A percentile compares a stretch with the other conserved stretches of the same genome.
phyloP scores from a whole-genome alignment of 176 grass and related monocot genomes.

The Elaeis guineensis region DNA sequence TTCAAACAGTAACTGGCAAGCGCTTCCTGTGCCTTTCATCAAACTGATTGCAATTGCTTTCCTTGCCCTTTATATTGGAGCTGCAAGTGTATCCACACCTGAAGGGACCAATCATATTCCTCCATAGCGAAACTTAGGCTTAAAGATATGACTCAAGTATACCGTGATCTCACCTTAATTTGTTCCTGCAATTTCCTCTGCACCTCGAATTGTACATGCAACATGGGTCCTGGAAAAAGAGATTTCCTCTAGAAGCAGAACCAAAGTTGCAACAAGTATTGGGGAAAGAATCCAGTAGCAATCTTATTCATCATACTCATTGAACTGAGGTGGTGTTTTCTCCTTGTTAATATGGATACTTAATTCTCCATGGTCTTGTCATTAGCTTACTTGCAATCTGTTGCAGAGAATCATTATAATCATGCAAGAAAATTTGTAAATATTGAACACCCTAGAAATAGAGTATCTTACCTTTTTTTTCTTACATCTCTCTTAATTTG shows the following conservation, averaged over 20 bases:
- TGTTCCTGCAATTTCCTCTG: conserved; percentile 54
- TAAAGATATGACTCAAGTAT: no score
- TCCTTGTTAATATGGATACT: background rate
- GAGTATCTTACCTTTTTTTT: conserved; percentile 14
- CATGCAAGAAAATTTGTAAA: background rate
- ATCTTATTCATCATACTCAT: no score
- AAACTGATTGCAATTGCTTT: conserved; percentile 72
- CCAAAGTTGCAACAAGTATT: background rate
- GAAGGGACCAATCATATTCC: background rate
- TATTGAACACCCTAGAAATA: background rate
- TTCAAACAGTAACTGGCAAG: conserved; percentile 28
- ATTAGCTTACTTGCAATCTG: background rate
- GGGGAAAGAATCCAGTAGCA: background rate
- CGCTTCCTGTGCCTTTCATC: conserved; percentile 48
- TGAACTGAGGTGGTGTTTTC: conserved; percentile 12
- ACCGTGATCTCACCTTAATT: conserved; percentile 41
- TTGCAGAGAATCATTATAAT: no score
- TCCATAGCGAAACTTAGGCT: no score
- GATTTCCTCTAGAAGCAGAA: conserved; percentile 3
- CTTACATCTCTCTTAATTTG: conserved; percentile 27
- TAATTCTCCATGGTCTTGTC: background rate
- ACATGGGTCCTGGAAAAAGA: conserved; percentile 24
- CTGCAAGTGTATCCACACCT: conserved; percentile 84
- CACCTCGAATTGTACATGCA: conserved; percentile 55
- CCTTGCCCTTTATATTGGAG: conserved; percentile 75